A percentile compares a stretch with the other conserved stretches of the same genome.
Conservation (phyloP, 2,329 filamentous ascomycete species). For the Alternaria brassicae region DNA sequence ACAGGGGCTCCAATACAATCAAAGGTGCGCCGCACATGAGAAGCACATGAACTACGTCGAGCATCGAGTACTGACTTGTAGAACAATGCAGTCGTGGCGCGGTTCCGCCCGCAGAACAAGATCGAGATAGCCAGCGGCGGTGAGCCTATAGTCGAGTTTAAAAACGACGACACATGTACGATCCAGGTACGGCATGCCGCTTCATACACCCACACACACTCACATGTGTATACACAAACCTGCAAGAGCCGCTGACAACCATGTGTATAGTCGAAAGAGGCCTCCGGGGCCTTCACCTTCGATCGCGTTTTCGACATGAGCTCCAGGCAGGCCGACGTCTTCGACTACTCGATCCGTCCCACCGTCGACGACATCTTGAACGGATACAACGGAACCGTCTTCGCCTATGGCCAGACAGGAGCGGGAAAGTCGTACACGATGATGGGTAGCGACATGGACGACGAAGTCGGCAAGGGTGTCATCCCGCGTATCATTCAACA, state of each 20-base stretch:
- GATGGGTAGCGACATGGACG: conserved; percentile 96
- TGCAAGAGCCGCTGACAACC: conserved; percentile 20
- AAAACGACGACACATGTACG: conserved; percentile 85
- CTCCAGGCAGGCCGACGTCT: conserved; percentile 89
- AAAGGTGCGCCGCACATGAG: conserved; percentile 50
- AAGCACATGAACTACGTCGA: not conserved
- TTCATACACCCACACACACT: too few species aligned
- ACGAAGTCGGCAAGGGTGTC: conserved; percentile 86
- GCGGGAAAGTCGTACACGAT: conserved; percentile 99
- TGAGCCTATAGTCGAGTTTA: conserved; percentile 88
- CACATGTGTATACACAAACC: not conserved
- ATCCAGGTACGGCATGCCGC: conserved; percentile 70
- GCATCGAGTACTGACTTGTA: conserved; percentile 33
- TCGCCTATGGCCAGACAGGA: conserved; percentile 97
- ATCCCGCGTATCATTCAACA: conserved; percentile 97
- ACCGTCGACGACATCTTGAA: conserved; percentile 98
- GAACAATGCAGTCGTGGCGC: conserved; percentile 77
- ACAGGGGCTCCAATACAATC: conserved; percentile 55
- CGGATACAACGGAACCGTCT: conserved; percentile 98
- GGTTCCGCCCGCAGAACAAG: conserved; percentile 97
- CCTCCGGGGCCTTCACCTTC: conserved; percentile 84
- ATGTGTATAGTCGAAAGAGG: conserved; percentile 74
- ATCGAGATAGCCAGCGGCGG: conserved; percentile 89
- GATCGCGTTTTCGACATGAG: conserved; percentile 97
- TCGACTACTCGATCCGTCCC: conserved; percentile 94